phyloP scores from a whole-genome alignment of 2,329 filamentous ascomycete species.

The Trichophyton schoenleinii region DNA sequence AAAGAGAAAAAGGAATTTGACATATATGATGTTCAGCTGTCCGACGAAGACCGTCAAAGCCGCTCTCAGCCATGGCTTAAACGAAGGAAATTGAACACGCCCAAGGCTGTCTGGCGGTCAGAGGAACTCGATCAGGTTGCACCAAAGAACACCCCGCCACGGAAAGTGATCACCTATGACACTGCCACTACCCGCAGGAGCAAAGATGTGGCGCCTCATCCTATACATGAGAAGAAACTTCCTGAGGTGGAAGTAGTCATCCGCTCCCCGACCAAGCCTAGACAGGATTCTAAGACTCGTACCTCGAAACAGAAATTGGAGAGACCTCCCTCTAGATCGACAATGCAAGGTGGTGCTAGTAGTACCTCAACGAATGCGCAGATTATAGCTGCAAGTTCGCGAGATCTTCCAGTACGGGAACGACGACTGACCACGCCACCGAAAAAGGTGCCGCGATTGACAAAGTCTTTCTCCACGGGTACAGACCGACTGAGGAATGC shows the following conservation, averaged over 20 bases:
- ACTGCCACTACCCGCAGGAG: background rate
- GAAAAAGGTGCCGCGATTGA: constrained; percentile 7
- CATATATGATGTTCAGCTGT: constrained; percentile 20
- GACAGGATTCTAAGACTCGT: background rate
- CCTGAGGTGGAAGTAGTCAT: background rate
- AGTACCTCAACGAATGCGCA: background rate
- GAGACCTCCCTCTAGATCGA: background rate
- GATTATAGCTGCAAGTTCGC: background rate
- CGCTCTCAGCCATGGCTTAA: constrained; percentile 9
- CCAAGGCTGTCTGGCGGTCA: constrained; percentile 4
- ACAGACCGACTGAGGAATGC: constrained; percentile 2
- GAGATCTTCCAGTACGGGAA: background rate
- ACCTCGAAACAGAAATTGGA: background rate
- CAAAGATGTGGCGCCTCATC: background rate
- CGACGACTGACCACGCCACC: constrained; percentile 5
- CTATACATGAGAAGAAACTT: background rate
- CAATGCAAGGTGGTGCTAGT: background rate
- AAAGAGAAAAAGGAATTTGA: background rate
- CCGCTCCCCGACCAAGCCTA: background rate
- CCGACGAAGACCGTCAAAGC: constrained; percentile 16
- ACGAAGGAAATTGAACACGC: constrained; percentile 11
- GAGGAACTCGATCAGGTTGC: background rate
- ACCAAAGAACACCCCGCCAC: background rate
- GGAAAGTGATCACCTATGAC: background rate
- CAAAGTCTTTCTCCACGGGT: constrained; percentile 6